Conservation (phyloP, 2,329 filamentous ascomycete genomes). For the Ophiostoma himal-ulmi region DNA sequence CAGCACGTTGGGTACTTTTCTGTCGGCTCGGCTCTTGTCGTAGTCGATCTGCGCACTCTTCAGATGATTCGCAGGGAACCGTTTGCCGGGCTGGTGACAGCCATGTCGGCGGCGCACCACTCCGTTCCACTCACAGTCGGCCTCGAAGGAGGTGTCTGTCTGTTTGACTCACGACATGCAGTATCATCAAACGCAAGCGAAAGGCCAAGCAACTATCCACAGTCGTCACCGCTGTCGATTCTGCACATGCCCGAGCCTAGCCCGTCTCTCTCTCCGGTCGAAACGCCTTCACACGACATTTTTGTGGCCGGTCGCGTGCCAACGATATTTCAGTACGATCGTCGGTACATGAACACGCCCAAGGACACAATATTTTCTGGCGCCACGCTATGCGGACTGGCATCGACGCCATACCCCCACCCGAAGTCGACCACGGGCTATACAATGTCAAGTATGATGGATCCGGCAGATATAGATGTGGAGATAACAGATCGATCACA, state of each 20-base stretch:
- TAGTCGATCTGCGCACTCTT: slow-evolving; percentile 73
- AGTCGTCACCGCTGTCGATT: slow-evolving; percentile 77
- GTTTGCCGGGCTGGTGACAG: slow-evolving; percentile 78
- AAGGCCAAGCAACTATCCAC: slow-evolving; percentile 64
- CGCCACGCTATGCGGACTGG: slow-evolving; percentile 66
- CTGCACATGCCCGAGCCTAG: slow-evolving; percentile 63
- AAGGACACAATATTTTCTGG: slow-evolving; percentile 78
- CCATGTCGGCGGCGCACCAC: slow-evolving; percentile 64
- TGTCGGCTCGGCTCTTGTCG: slow-evolving; percentile 64
- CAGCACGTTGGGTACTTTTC: slow-evolving; percentile 70
- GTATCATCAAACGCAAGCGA: slow-evolving; percentile 35
- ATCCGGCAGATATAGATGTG: neutral
- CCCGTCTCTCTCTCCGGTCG: slow-evolving; percentile 28
- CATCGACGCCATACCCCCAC: slow-evolving; percentile 63
- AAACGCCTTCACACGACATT: slow-evolving; percentile 65
- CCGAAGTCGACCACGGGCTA: slow-evolving; percentile 32
- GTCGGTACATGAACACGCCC: slow-evolving; percentile 74
- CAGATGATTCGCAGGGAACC: slow-evolving; percentile 61
- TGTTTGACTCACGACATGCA: slow-evolving; percentile 67
- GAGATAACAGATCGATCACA: neutral
- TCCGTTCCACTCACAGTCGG: slow-evolving; percentile 74
- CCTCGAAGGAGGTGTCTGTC: slow-evolving; percentile 72
- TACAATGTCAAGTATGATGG: neutral
- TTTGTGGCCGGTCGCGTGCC: slow-evolving; percentile 86
- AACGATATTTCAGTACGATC: slow-evolving; percentile 81